A percentile compares a stretch with the other conserved stretches of the same genome.
These are phyloP conservation scores for Taphrina wiesneri DNA, from an alignment of 1,139 yeast genomes.

Conservation along the genomic window DNA sequence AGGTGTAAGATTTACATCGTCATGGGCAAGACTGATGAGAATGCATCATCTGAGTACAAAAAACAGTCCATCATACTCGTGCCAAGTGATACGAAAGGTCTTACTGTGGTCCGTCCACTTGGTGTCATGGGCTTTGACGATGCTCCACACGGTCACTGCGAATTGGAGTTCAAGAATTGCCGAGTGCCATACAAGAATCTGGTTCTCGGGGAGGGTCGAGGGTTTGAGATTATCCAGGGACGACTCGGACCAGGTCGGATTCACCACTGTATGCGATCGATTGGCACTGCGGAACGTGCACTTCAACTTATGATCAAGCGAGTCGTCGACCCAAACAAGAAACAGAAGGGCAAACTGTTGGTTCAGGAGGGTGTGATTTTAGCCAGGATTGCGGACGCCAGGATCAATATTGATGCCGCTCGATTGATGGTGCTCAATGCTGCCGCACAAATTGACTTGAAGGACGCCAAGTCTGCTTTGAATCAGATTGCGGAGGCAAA, in stretches of 20 bases:
- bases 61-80: conserved; percentile 65
- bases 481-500: conserved; percentile 69
- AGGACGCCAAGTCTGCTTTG: conserved; percentile 60
- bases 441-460: conserved; percentile 62
- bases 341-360: conserved; percentile 61
- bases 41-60: conserved; percentile 49
- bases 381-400: conserved; percentile 57
- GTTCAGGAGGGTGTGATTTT: conserved; percentile 58
- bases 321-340: conserved; percentile 54
- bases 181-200: conserved; percentile 55
- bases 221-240: conserved; percentile 69
- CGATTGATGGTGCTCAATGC: conserved; percentile 64
- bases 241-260: conserved; percentile 73
- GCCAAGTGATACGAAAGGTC: conserved; percentile 61
- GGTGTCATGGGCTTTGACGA: conserved; percentile 66
- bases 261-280: conserved; percentile 71
- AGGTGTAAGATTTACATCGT: conserved; percentile 60
- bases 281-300: conserved; percentile 68
- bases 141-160: conserved; percentile 76
- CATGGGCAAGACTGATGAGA: conserved; percentile 62
- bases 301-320: conserved; percentile 56
- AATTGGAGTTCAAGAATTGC: conserved; percentile 57
- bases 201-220: conserved; percentile 55
- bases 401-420: conserved; percentile 61
- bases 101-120: conserved; percentile 57